phyloP scores from a whole-genome alignment of 1,284 basidiomycete genomes.

The Chondrostereum purpureum region DNA sequence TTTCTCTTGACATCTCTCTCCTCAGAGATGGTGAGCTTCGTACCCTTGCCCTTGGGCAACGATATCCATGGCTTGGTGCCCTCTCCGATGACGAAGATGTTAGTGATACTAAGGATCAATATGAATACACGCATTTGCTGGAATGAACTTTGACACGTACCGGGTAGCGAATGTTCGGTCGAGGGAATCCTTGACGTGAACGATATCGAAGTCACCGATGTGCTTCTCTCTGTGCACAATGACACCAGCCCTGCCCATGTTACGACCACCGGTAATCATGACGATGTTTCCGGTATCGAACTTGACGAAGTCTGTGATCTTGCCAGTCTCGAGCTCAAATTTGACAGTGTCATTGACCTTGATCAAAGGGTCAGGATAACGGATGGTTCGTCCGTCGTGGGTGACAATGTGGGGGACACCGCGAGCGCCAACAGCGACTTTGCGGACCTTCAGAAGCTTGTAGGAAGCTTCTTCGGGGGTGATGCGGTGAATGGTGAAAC shows the following conservation, averaged over 20 bases:
- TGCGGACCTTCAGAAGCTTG: conserved; percentile 97
- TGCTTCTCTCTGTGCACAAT: conserved; percentile 97
- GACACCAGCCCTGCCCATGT: conserved; percentile 97
- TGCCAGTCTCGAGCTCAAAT: conserved; percentile 92
- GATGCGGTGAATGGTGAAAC: conserved; percentile 99
- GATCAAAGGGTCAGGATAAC: conserved; percentile 96
- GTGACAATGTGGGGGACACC: conserved; percentile 97
- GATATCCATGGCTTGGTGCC: conserved; percentile 96
- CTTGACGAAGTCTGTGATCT: conserved; percentile 91
- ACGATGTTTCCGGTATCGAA: conserved; percentile 98
- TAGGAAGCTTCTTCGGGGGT: conserved; percentile 95
- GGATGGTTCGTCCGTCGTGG: conserved; percentile 99
- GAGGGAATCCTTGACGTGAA: conserved; percentile 93
- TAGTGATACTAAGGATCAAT: conserved; percentile 64
- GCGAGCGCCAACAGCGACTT: conserved; percentile 86
- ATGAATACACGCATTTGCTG: conserved; percentile 3
- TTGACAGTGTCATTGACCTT: conserved; percentile 98
- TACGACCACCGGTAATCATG: conserved; percentile 98
- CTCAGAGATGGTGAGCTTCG: conserved; percentile 87
- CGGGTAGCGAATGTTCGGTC: conserved; percentile 95
- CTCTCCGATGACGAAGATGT: conserved; percentile 98
- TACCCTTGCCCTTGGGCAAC: conserved; percentile 97
- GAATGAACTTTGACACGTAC: conserved; percentile 38
- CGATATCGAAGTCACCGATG: conserved; percentile 96
- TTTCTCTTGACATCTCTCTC: conserved; percentile 79